Base-by-base conservation (phyloP, 768 basidiomycete genomes). In the Rhizopogon salebrosus region DNA sequence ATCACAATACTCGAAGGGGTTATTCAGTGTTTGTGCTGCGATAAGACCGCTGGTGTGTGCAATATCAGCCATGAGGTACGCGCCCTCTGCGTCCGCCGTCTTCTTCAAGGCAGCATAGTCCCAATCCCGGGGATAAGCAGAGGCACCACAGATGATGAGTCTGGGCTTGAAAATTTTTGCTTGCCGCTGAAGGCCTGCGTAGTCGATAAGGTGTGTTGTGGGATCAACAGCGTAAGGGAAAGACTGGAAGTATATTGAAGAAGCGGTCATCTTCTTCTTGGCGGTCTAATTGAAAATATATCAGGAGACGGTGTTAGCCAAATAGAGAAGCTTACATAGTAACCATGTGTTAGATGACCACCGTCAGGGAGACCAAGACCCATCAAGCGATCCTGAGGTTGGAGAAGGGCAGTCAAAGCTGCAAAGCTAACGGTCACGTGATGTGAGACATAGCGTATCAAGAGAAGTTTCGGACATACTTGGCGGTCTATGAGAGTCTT, bases 221-320 rank as follows among this genome's bases (percentile, higher is more conserved):
- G 89, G 85, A 64, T 86, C 81, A 54, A 95, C 85, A 43, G 80
- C 84, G 63, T 98, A 99, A 41, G 97, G 95, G 66, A 97, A 79
- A 35, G 97, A 97, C 69, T 98, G 95, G 88, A 98, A 99, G 79
- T 98, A 98, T 75, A 99, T 98, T 18, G 97, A 98, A 22, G 95
- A 98, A 34, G 97, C 92, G 31, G 97, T 98, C 86, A 99, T 98
- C 75, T 99, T 98, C 80, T 98, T 97, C 78, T 98, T 98, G 54
- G 93, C 92, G 52, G 93, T 95, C 89, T 92, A 61, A 16, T 41
- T 31, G 39, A 54, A 20, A 18, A 59, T 37, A 45, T 18, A 39
- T 55, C 18, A 55, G 50, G 37, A 37, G n/a, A 9, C 20, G 8
- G 31, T 0, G 26, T 37, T n/a, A 50, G 41, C 49, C 8, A 37